Evolutionary conservation across 2,329 filamentous ascomycete genomes (phyloP).

Genomic region (Hypoxylon sp.): DNA sequence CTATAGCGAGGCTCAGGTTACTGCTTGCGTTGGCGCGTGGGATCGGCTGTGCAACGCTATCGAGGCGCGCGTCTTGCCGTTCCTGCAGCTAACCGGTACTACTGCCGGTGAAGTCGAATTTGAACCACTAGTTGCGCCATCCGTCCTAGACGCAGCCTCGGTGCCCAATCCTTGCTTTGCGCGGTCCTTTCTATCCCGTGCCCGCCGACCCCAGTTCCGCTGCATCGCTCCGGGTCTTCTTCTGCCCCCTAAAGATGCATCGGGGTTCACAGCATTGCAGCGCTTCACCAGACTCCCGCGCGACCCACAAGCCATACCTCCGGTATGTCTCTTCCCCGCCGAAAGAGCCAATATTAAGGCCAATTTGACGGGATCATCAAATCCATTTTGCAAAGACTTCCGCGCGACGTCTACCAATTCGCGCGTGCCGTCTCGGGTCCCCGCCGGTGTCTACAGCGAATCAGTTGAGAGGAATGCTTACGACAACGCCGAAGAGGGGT

Average conservation of each 20-base stretch:
- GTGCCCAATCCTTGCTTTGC: constrained; percentile 43
- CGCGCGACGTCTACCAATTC: constrained; percentile 14
- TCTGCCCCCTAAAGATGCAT: constrained; percentile 30
- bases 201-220: constrained; percentile 41
- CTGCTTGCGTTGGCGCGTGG: constrained; percentile 46
- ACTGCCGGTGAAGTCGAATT: constrained; percentile 5
- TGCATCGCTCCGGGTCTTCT: constrained; percentile 44
- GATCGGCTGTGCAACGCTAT: constrained; percentile 49
- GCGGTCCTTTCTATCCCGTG: constrained; percentile 45
- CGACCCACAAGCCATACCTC: constrained; percentile 38
- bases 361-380: constrained; percentile 14
- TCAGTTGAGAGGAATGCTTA: constrained; percentile 44
- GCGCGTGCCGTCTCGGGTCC: constrained; percentile 41
- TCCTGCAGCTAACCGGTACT: not conserved
- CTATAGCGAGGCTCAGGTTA: constrained; percentile 53
- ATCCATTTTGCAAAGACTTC: constrained; percentile 29
- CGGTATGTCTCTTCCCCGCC: constrained; percentile 52
- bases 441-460: constrained; percentile 50
- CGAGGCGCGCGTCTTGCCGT: constrained; percentile 42
- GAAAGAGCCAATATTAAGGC: constrained; percentile 21
- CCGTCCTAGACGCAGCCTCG: constrained; percentile 39
- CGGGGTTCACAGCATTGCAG: constrained; percentile 46
- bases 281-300: constrained; percentile 42
- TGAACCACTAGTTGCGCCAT: constrained; percentile 25
- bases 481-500: constrained; percentile 53